Evolutionary conservation across 2,329 filamentous ascomycete genomes (phyloP).

Genomic region (Aspergillus transmontanensis): DNA sequence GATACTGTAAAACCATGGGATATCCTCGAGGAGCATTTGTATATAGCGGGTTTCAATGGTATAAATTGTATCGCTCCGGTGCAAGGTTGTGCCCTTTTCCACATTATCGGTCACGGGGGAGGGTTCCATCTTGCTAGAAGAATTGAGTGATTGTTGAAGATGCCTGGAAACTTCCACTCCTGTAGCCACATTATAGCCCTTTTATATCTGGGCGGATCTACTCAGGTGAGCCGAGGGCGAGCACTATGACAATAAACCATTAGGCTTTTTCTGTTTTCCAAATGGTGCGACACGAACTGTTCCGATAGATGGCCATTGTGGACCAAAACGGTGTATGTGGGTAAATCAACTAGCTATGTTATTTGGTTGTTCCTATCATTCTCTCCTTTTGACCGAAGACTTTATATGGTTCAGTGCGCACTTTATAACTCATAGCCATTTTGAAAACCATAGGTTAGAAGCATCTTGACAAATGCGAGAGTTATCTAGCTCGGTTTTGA

Average conservation of each 20-base stretch:
- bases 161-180: neutral
- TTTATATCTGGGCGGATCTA: neutral
- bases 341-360: neutral
- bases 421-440: neutral
- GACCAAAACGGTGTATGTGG: neutral
- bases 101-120: neutral
- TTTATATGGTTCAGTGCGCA: neutral
- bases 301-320: neutral
- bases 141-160: neutral
- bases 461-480: neutral
- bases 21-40: conserved; percentile 51
- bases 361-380: neutral
- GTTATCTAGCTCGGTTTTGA: neutral
- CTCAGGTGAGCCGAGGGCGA: neutral
- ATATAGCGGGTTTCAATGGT: conserved; percentile 33
- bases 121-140: neutral
- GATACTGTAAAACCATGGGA: conserved; percentile 52
- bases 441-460: neutral
- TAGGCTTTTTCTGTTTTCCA: neutral
- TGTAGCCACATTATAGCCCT: neutral
- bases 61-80: neutral
- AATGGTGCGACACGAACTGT: neutral
- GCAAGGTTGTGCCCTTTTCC: neutral
- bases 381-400: neutral
- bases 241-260: neutral